Conservation (phyloP, 192 early-diverging fungal genomes). For the Ambispora gerdemannii region DNA sequence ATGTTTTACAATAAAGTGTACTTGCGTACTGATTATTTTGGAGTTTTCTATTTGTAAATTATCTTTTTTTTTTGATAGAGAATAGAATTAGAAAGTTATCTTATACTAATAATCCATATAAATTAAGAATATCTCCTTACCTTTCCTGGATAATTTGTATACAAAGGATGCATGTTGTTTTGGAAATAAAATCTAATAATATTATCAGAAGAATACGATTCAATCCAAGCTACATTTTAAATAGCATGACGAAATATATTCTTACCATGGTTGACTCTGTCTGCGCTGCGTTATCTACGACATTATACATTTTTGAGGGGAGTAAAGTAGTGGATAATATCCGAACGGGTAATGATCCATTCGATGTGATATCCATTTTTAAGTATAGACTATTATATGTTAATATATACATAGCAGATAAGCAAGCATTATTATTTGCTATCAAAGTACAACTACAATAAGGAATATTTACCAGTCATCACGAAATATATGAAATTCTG, state of each 20-base stretch:
- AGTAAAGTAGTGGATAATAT: slow-evolving; percentile 44
- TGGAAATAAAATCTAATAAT: slow-evolving; percentile 49
- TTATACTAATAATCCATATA: slow-evolving; percentile 4
- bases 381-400: slow-evolving; percentile 25
- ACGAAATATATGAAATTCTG: slow-evolving; percentile 50
- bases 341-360: slow-evolving; percentile 49
- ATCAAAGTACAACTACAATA: not conserved
- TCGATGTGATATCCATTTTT: slow-evolving; percentile 14
- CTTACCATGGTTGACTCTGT: slow-evolving; percentile 31
- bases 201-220: not conserved
- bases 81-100: slow-evolving; percentile 4
- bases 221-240: not conserved
- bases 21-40: slow-evolving; percentile 33
- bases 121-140: slow-evolving; percentile 33
- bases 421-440: not conserved
- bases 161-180: slow-evolving; percentile 54
- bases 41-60: not conserved
- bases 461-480: slow-evolving; percentile 48
- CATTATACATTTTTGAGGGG: slow-evolving; percentile 44
- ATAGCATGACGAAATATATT: not conserved
- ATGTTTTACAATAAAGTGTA: slow-evolving; percentile 53
- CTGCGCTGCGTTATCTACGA: slow-evolving; percentile 34
- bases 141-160: slow-evolving; percentile 49
- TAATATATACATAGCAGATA: slow-evolving; percentile 10
- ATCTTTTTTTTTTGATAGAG: not conserved